These are phyloP conservation scores for Trichoderma sp. DNA, from an alignment of 2,329 filamentous ascomycete genomes.

Conservation along the genomic window DNA sequence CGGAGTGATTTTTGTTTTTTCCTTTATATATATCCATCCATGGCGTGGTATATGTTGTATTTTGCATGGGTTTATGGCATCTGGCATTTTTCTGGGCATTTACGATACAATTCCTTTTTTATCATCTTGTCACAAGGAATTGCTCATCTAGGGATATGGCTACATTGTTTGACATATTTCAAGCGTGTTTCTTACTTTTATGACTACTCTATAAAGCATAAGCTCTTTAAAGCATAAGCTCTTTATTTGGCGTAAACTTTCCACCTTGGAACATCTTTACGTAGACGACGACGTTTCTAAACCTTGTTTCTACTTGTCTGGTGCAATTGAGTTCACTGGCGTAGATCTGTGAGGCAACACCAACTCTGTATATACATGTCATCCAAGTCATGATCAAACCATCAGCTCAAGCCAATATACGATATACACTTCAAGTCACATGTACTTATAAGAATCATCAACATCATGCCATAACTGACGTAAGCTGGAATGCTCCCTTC, in stretches of 20 bases:
- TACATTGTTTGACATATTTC: neutral
- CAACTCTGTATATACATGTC: neutral
- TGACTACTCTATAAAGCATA: neutral
- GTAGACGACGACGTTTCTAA: neutral
- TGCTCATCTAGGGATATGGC: neutral
- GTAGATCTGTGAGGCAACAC: too few species aligned
- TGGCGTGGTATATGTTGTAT: neutral
- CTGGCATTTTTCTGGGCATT: neutral
- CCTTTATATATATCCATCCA: neutral
- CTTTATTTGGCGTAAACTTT: neutral
- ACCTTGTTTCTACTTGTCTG: too few species aligned
- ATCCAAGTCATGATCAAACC: neutral
- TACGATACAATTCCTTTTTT: neutral
- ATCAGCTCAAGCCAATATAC: neutral
- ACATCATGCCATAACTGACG: neutral
- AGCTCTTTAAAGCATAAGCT: neutral
- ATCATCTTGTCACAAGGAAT: neutral
- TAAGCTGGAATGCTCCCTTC: neutral
- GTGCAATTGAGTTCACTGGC: neutral
- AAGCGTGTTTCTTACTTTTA: neutral
- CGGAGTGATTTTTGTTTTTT: conserved; percentile 23
- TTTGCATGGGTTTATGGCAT: neutral
- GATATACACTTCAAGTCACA: neutral
- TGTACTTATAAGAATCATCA: neutral
- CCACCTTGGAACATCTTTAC: neutral